Evolutionary conservation across 768 basidiomycete genomes (phyloP), one percentile per base, ranked within the genome.

Genomic region (Pisolithus orientalis): DNA sequence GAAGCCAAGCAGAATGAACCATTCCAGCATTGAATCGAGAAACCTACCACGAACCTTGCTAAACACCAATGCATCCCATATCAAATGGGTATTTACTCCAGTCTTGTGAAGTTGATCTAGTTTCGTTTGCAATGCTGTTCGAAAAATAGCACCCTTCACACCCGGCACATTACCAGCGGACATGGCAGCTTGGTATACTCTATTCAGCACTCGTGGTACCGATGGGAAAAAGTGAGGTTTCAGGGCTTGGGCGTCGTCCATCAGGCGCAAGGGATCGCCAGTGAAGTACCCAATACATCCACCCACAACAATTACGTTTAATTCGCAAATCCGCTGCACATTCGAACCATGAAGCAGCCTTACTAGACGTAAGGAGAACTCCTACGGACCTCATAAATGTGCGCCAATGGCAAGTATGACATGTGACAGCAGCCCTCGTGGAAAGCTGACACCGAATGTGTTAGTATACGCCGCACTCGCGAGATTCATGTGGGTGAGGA

Each of bases 31-130:
- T 25, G 16, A 17, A 40, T 25, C 44, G 24, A 21, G 28, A 5
- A 28, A 14, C 53, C 24, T 6, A 53, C 40, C 11, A 58, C 72
- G 50, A 48, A 89, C 93, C 85, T 98, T 98, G 57, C 82, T 76
- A 76, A 99, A 97, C 2, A 99, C 88, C 32, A 99, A 63, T 44
- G 76, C 80, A 64, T 99, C 96, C 84, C 91, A 97, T 43, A 99
- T 67, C 4, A 83, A 67, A 65, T 99, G 94, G 0, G 78, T 86
- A 49, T 75, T 70, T 47, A 77, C 71, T 27, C 93, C 94, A 0
- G 85, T 91, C n/a, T 75, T 62, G 57, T 73, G 78, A 51, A 94
- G 70, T 50, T 80, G 82, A 39, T 83, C 76, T 13, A 94, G 64
- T 69, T 97, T 98, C 44, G 79, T 75, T 47, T 82, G 72, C 27